Percentiles rank a stretch among this genome's conserved stretches.
These are phyloP conservation scores for Fusarium pininemorale DNA, from an alignment of 2,329 filamentous ascomycete species.

Conservation along the genomic window DNA sequence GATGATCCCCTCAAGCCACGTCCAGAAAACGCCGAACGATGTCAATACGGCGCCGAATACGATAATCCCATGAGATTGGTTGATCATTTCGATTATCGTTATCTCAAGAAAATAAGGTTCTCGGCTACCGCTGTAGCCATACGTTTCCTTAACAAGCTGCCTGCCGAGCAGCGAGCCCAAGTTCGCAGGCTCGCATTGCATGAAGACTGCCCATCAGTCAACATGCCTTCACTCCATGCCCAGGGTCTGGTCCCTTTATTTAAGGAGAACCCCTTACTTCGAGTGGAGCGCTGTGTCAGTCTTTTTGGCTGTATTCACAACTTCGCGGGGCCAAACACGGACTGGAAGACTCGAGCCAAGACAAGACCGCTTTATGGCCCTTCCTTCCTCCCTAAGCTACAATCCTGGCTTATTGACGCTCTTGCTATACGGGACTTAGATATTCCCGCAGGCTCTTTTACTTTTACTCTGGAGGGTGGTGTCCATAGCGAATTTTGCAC, in stretches of 20 bases:
- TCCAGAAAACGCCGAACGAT: background rate
- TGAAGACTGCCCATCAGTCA: constrained; percentile 1
- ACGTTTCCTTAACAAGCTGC: background rate
- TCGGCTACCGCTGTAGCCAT: constrained; percentile 24
- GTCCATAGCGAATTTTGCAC: too few species aligned
- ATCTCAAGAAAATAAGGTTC: background rate
- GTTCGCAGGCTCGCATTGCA: background rate
- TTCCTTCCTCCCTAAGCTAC: too few species aligned
- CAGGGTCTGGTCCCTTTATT: constrained; percentile 1
- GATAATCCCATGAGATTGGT: background rate
- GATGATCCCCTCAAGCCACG: fast-evolving
- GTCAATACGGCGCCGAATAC: background rate
- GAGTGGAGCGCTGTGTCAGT: constrained; percentile 11
- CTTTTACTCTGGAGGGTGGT: too few species aligned
- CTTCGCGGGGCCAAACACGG: too few species aligned
- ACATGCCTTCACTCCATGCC: background rate
- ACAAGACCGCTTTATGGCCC: too few species aligned
- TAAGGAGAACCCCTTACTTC: constrained; percentile 9
- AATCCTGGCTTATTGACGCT: too few species aligned
- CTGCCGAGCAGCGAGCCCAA: background rate
- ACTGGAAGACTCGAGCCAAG: too few species aligned
- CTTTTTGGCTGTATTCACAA: background rate
- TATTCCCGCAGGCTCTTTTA: too few species aligned
- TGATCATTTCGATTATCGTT: background rate
- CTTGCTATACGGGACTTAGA: too few species aligned